Evolutionary conservation across 176 grass and related monocot species (phyloP).

Genomic region (Oryza meridionalis): DNA sequence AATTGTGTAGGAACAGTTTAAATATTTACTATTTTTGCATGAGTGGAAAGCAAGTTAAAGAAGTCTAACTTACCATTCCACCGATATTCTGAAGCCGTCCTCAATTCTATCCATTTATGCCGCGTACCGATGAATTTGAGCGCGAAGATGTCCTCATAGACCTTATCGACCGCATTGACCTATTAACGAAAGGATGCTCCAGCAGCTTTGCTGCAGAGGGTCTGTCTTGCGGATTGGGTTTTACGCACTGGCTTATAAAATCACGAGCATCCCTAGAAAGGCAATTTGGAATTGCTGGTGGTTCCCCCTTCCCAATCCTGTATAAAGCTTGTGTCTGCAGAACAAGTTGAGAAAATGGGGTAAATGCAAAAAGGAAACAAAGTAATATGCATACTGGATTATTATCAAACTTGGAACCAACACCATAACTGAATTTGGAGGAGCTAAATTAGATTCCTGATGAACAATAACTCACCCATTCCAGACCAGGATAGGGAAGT

Average conservation of each 20-base stretch:
- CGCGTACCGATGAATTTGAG: conserved; percentile 46
- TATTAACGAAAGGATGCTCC: conserved; percentile 72
- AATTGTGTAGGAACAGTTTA: not conserved
- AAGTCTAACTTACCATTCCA: conserved; percentile 49
- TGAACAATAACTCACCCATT: conserved; percentile 63
- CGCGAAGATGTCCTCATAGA: conserved; percentile 53
- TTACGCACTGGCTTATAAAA: conserved; percentile 74
- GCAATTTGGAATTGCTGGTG: conserved; percentile 50
- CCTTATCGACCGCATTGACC: conserved; percentile 50
- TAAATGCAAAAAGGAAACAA: not conserved
- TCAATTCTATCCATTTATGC: conserved; percentile 25
- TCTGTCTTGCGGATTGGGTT: conserved; percentile 63
- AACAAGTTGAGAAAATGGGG: conserved; percentile 37
- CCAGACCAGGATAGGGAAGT: conserved; percentile 65
- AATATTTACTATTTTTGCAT: not conserved
- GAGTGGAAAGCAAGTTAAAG: not conserved
- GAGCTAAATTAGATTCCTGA: not conserved
- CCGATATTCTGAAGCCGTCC: not conserved
- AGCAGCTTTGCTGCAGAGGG: conserved; percentile 65
- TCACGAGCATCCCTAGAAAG: conserved; percentile 70
- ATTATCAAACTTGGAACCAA: conserved; percentile 5
- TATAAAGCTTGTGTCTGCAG: conserved; percentile 77
- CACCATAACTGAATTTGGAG: conserved; percentile 17
- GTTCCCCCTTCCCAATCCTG: conserved; percentile 63
- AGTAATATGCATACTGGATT: not conserved